These are phyloP conservation scores for Collybiopsis confluens DNA, from an alignment of 768 basidiomycete species.

Conservation along the genomic window DNA sequence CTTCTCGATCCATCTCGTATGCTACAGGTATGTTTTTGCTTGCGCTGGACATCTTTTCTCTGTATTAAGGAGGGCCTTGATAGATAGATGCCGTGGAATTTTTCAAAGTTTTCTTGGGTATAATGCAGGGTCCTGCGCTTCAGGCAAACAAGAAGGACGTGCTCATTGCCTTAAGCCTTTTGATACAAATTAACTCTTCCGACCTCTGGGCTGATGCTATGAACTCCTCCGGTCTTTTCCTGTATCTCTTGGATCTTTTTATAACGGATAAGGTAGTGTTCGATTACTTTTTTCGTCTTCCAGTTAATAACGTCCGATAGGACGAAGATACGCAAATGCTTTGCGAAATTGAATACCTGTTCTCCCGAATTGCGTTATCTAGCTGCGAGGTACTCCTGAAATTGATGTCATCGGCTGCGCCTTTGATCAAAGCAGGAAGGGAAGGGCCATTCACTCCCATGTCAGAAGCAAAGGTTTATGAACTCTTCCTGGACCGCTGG, in stretches of 20 bases:
- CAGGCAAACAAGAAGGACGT: conserved; percentile 58
- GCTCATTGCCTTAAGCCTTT: conserved; percentile 51
- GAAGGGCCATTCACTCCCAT: conserved; percentile 10
- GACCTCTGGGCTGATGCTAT: conserved; percentile 68
- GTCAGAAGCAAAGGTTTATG: conserved; percentile 55
- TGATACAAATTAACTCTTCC: conserved; percentile 62
- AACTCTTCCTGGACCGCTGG: conserved; percentile 73
- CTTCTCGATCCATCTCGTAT: conserved; percentile 62
- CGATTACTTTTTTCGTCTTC: neutral
- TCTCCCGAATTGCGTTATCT: conserved; percentile 68
- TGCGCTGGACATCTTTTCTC: neutral
- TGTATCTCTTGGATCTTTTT: conserved; percentile 52
- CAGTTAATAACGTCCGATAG: conserved; percentile 39
- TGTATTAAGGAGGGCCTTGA: neutral
- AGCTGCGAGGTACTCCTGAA: conserved; percentile 67
- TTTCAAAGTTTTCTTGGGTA: conserved; percentile 51
- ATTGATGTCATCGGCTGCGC: conserved; percentile 62
- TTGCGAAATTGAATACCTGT: conserved; percentile 64
- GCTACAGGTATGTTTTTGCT: conserved; percentile 47
- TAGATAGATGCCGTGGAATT: conserved; percentile 55
- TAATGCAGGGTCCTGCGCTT: conserved; percentile 46
- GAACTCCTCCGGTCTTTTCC: conserved; percentile 72
- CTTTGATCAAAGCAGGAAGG: conserved; percentile 17
- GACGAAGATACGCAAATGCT: neutral
- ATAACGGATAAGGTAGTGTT: conserved; percentile 60